Base-by-base conservation (phyloP, 2,329 filamentous ascomycete genomes). In the Zymoseptoria pseudotritici region DNA sequence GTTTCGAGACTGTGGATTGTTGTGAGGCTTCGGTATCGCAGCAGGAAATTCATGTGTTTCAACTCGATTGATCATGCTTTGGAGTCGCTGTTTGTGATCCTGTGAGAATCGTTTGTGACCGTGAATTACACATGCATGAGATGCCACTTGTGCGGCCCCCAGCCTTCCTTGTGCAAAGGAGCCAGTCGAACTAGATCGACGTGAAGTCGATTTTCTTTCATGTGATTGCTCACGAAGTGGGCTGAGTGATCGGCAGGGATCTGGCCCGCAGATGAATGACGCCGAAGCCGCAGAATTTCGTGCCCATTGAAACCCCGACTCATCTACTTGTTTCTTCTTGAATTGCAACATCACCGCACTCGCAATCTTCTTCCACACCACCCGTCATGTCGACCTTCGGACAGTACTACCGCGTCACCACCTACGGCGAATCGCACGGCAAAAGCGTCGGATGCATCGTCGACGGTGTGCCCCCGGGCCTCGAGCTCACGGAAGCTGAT, bases 361-460 rank as follows among this genome's bases (percentile, higher is more conserved):
- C 36, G 2, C 36, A 17, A 46, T 46, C 13, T 6, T 21, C 22
- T 51, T 49, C 21, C 21, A 53, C 59, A 75, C 22, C 50, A 9
- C 50, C 50, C 50, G 82, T 61, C 65, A 94, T 94, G 90, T 96
- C 91, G 69, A 93, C 90, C 58, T 96, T 95, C 76, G 91, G 92
- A 69, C 80, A 87, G 55, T 82, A 86, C 75, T 94, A 94, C 77
- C 83, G 83, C 69, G 90, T 95, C 67, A 91, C 89, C 65, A 95
- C 90, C 86, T 91, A 82, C 68, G 89, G 89, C 74, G 89, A 92
- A 76, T 95, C 90, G 59, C 93, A 97, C 79, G 95, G 93, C 80
- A 88, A 87, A 71, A 93, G 89, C 31, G 91, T 97, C 70, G 92
- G 91, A 72, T 95, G 90, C 79, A 97, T 97, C 71, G 87, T 97